Conservation (phyloP, 345 rosid species). For the Syzygium grande region DNA sequence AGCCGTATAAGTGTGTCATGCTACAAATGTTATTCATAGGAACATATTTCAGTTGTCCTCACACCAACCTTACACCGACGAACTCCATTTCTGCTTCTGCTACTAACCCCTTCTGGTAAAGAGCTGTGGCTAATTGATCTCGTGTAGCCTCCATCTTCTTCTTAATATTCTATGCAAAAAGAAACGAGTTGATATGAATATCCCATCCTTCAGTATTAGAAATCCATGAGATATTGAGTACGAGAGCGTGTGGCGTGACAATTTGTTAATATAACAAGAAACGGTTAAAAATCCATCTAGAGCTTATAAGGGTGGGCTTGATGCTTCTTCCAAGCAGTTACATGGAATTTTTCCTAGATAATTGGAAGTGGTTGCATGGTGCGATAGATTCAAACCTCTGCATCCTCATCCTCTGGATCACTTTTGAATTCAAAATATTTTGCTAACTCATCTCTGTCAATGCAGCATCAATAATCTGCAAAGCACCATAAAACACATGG, state of each 20-base stretch:
- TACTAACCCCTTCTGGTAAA: conserved; percentile 74
- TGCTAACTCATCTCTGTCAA: conserved; percentile 71
- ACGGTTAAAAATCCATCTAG: not conserved
- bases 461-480: conserved; percentile 72
- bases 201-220: not conserved
- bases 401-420: conserved; percentile 92
- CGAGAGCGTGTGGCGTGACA: not conserved
- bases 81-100: conserved; percentile 57
- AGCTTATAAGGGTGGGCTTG: not conserved
- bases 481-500: not conserved
- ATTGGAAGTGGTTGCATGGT: not conserved
- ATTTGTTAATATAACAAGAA: not conserved
- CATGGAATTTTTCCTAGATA: not conserved
- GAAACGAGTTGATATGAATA: not conserved
- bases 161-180: conserved; percentile 34
- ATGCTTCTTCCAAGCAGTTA: not conserved
- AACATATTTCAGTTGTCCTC: not conserved
- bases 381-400: conserved; percentile 43
- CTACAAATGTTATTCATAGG: not conserved
- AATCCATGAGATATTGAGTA: not conserved
- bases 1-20: not conserved
- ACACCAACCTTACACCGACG: not conserved
- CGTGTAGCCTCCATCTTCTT: conserved; percentile 78
- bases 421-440: conserved; percentile 51
- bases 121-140: conserved; percentile 77